Evolutionary conservation across 768 basidiomycete species (phyloP), one percentile per base, ranked within the genome.

Genomic region (Trametes sanguinea): DNA sequence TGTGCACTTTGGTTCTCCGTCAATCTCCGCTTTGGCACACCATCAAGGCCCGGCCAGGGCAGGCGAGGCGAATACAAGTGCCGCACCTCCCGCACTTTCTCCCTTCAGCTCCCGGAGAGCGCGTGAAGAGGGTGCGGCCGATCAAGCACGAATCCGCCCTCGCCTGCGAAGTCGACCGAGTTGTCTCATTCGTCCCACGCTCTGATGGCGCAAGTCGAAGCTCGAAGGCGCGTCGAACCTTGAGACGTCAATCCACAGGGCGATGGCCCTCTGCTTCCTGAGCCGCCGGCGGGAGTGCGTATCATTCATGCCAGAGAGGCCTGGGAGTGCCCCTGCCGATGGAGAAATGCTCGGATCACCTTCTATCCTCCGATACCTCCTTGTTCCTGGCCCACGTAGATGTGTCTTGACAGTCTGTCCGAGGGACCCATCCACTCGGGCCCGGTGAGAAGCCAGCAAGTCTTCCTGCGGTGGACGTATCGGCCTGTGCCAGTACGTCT

Each of bases 11-110:
- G 51, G 40, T 30, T 46, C 54, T 57, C 54, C 61, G 61, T 30
- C 50, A 62, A 62, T 56, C 61, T 57, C 61, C 61, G 61, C 61
- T 17, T 33, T 51, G 40, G 51, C 50, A 46, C 47, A n/a, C 40
- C n/a, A 39, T 22, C 43, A 50, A 30, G 50, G 48, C 48, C 53
- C 54, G n/a, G 50, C 51, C 54, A 57, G 61, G 33, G 48, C 43
- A 53, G 55, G 51, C 60, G 53, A 56, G 54, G 42, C 61, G 42
- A 56, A 32, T 30, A 45, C 51, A 57, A 46, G 27, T 33, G 11
- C 61, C 52, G 52, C 52, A 35, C 47, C 46, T 43, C 29, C 51
- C 57, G 56, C 57, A 50, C 62, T 58, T 58, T 6, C 52, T 14
- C 46, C 51, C 62, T 54, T 27, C 32, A 30, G 39, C 52, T 16